phyloP scores from a whole-genome alignment of 1,139 yeast species.

The Yamadazyma oceani region DNA sequence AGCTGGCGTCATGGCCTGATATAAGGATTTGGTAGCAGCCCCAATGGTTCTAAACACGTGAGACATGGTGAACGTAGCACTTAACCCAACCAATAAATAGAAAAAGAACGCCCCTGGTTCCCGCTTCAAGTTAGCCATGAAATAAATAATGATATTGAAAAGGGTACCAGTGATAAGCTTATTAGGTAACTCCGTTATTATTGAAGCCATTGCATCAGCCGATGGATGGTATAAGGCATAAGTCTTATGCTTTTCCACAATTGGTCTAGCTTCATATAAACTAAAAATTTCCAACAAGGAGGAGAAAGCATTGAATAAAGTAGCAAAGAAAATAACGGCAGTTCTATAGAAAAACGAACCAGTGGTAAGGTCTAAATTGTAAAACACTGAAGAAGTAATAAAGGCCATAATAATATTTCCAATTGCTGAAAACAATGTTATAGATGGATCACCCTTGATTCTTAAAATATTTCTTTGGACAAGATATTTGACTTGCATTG shows the following conservation, averaged over 20 bases:
- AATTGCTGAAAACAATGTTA: slow-evolving; percentile 25
- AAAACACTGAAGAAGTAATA: slow-evolving; percentile 50
- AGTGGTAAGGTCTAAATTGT: slow-evolving; percentile 47
- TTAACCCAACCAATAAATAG: slow-evolving; percentile 43
- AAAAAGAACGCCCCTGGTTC: slow-evolving; percentile 59
- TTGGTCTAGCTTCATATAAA: slow-evolving; percentile 57
- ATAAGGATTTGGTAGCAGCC: slow-evolving; percentile 50
- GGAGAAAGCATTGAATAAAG: slow-evolving; percentile 56
- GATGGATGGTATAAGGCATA: slow-evolving; percentile 54
- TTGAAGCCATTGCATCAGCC: slow-evolving; percentile 59
- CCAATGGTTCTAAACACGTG: slow-evolving; percentile 63
- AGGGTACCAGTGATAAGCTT: slow-evolving; percentile 44
- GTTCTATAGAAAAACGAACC: slow-evolving; percentile 57
- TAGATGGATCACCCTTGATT: slow-evolving; percentile 31
- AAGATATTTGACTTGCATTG: slow-evolving; percentile 34
- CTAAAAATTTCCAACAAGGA: slow-evolving; percentile 59
- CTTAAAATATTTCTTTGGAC: slow-evolving; percentile 27
- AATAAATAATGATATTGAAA: slow-evolving; percentile 52
- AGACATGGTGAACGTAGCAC: slow-evolving; percentile 52
- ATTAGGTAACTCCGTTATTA: slow-evolving; percentile 56
- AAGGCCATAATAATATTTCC: slow-evolving; percentile 34
- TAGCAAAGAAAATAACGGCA: slow-evolving; percentile 57
- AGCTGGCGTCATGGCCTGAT: slow-evolving; percentile 62
- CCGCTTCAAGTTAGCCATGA: slow-evolving; percentile 53
- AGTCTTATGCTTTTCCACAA: slow-evolving; percentile 60